phyloP scores from a whole-genome alignment of 805 yeast genomes.

The Candida argentea region DNA sequence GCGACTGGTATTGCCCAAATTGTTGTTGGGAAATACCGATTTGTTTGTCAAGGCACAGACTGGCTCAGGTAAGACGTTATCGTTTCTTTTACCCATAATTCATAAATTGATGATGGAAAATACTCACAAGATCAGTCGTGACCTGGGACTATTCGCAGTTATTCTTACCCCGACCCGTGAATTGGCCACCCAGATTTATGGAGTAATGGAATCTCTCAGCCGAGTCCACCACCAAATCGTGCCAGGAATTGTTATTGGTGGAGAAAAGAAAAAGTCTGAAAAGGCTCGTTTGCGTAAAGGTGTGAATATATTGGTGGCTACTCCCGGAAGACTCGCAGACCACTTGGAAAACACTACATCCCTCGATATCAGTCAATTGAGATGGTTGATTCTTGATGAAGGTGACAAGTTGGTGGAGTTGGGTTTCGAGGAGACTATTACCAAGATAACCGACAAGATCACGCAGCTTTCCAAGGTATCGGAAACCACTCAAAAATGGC shows the following conservation, averaged over 20 bases:
- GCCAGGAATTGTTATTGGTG: slow-evolving; percentile 95
- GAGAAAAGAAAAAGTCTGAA: slow-evolving; percentile 94
- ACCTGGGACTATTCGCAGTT: slow-evolving; percentile 80
- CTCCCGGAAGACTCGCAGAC: slow-evolving; percentile 94
- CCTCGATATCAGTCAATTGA: slow-evolving; percentile 58
- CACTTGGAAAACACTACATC: slow-evolving; percentile 85
- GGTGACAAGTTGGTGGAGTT: slow-evolving; percentile 94
- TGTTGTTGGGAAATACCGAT: slow-evolving; percentile 42
- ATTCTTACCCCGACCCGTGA: slow-evolving; percentile 93
- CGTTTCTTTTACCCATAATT: slow-evolving; percentile 78
- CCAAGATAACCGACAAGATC: slow-evolving; percentile 58
- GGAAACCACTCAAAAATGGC: slow-evolving; percentile 29
- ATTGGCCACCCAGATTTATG: slow-evolving; percentile 80
- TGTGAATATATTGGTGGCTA: slow-evolving; percentile 89
- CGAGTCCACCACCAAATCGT: slow-evolving; percentile 81
- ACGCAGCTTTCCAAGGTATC: slow-evolving; percentile 33
- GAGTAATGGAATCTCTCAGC: slow-evolving; percentile 64
- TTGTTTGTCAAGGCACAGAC: slow-evolving; percentile 93
- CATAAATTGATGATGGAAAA: slow-evolving; percentile 53
- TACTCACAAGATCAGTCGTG: slow-evolving; percentile 36
- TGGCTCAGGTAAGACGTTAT: slow-evolving; percentile 94
- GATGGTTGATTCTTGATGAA: slow-evolving; percentile 91
- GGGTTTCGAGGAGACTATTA: slow-evolving; percentile 91
- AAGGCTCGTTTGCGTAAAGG: slow-evolving; percentile 95
- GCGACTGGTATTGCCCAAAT: slow-evolving; percentile 62